These are phyloP conservation scores for Fusarium denticulatum DNA, from an alignment of 2,329 filamentous ascomycete genomes.

Conservation along the genomic window DNA sequence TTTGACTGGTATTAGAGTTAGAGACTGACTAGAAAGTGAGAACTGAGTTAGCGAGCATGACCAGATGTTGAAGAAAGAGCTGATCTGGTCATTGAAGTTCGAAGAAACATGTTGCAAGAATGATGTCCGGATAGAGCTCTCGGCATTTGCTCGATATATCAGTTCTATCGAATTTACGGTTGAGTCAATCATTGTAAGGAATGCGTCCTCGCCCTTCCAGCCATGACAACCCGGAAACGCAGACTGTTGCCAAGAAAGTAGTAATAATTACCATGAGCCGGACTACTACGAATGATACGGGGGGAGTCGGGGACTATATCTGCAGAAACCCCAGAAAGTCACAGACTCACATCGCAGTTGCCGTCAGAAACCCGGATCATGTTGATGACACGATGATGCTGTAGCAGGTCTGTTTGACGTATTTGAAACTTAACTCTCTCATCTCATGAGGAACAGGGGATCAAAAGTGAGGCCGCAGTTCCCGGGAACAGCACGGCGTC, in stretches of 20 bases:
- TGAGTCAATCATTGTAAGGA: neutral
- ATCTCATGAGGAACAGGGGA: rapidly evolving
- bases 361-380: rapidly evolving
- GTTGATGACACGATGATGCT: neutral
- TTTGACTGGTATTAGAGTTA: rapidly evolving
- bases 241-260: neutral
- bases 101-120: rapidly evolving
- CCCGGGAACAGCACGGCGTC: no score
- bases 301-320: neutral
- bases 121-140: rapidly evolving
- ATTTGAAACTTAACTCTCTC: no score
- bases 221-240: neutral
- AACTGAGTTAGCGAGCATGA: neutral
- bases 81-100: no score
- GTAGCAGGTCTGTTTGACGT: no score
- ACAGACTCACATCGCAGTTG: neutral
- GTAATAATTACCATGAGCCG: neutral
- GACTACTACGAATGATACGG: no score
- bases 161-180: rapidly evolving
- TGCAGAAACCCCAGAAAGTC: neutral
- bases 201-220: neutral
- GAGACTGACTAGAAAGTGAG: no score
- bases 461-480: neutral
- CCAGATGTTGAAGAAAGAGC: no score
- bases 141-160: rapidly evolving